These are phyloP conservation scores for Trichoderma breve DNA, from an alignment of 2,329 filamentous ascomycete genomes.

Conservation along the genomic window DNA sequence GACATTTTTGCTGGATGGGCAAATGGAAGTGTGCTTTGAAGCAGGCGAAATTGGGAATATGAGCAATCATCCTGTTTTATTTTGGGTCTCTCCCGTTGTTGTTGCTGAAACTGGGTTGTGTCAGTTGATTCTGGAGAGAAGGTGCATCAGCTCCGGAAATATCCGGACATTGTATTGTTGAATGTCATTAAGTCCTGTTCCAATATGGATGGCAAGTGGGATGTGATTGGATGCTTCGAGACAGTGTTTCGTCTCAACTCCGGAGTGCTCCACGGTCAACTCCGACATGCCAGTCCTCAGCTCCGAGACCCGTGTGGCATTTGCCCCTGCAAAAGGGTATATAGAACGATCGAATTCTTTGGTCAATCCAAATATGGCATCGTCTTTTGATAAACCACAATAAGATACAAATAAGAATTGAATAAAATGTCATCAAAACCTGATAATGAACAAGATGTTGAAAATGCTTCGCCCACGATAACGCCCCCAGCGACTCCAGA, in stretches of 20 bases:
- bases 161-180: not conserved
- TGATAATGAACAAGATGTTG: not conserved
- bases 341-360: not conserved
- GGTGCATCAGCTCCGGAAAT: not conserved
- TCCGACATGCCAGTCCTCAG: not conserved
- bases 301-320: not conserved
- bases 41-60: not conserved
- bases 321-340: not conserved
- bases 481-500: not conserved
- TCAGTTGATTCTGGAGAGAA: not conserved
- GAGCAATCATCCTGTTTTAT: not conserved
- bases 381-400: not conserved
- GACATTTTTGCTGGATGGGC: not conserved
- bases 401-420: not conserved
- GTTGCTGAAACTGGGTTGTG: not conserved
- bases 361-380: not conserved
- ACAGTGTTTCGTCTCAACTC: not conserved
- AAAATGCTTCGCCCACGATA: not conserved
- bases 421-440: not conserved
- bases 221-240: not conserved
- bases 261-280: not conserved
- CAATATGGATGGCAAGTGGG: not conserved
- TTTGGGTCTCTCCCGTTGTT: not conserved
- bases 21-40: not conserved
- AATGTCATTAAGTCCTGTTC: not conserved